Percentiles rank a stretch among this genome's conserved stretches.
Evolutionary conservation across 1,284 basidiomycete genomes (phyloP).

Genomic region (Microbotryomycetes sp.): DNA sequence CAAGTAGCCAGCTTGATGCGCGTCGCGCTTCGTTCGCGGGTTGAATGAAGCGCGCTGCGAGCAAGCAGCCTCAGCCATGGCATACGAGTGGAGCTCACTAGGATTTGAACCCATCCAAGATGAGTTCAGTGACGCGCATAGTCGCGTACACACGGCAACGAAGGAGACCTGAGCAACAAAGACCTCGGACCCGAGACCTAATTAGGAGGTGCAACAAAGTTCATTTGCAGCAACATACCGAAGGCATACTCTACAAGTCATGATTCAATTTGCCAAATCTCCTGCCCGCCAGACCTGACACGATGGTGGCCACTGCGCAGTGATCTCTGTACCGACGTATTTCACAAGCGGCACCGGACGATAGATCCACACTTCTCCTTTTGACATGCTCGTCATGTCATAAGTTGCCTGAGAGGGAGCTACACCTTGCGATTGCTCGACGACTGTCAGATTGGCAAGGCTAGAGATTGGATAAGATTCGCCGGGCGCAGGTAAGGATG

Average conservation of each 20-base stretch:
- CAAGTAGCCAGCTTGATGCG: constrained; percentile 1
- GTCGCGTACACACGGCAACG: no score
- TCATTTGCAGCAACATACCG: no score
- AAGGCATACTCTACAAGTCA: no score
- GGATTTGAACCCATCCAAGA: constrained; percentile 47
- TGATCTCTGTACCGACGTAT: constrained; percentile 23
- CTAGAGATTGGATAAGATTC: constrained; percentile 18
- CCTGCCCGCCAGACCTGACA: constrained; percentile 16
- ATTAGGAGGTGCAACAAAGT: no score
- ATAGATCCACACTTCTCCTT: constrained; percentile 38
- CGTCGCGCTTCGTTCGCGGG: not conserved
- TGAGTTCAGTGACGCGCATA: constrained; percentile 45
- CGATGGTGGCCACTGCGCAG: constrained; percentile 21
- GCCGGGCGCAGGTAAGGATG: constrained; percentile 7
- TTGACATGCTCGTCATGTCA: constrained; percentile 28
- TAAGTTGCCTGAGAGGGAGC: constrained; percentile 28
- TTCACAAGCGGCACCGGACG: constrained; percentile 27
- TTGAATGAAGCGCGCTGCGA: not conserved
- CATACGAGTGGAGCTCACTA: constrained; percentile 21
- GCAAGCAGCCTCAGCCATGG: not conserved
- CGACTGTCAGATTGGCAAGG: constrained; percentile 32
- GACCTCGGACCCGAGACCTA: no score
- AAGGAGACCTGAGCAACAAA: no score
- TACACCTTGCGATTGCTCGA: constrained; percentile 35
- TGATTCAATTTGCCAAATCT: no score